phyloP scores from a whole-genome alignment of 139 green algal genomes.

The Gonium pectorale region DNA sequence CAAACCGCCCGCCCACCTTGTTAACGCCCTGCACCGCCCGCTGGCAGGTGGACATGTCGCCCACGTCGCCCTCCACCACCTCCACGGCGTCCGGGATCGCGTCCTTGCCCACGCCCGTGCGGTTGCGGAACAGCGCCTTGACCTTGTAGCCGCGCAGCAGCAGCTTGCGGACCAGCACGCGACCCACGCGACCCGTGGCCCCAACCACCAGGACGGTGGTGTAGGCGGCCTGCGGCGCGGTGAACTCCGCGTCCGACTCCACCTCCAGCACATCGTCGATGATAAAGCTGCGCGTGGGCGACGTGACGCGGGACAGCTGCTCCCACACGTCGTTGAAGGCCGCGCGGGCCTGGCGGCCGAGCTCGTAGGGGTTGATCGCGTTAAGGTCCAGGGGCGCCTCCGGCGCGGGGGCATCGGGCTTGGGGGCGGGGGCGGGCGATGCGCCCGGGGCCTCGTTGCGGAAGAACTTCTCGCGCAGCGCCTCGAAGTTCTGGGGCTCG shows the following conservation, averaged over 20 bases:
- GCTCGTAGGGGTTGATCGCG: slow-evolving; percentile 80
- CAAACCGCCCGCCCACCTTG: slow-evolving; percentile 85
- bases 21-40: slow-evolving; percentile 85
- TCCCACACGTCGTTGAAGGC: slow-evolving; percentile 91
- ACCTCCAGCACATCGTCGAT: slow-evolving; percentile 48
- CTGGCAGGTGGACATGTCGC: slow-evolving; percentile 77
- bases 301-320: slow-evolving; percentile 64
- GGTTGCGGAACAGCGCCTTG: slow-evolving; percentile 77
- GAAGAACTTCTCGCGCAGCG: slow-evolving; percentile 30
- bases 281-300: slow-evolving; percentile 53
- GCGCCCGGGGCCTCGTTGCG: slow-evolving; percentile 19
- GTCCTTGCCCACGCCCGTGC: slow-evolving; percentile 42
- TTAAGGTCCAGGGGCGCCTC: slow-evolving; percentile 40
- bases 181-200: slow-evolving; percentile 91
- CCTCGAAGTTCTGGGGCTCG: slow-evolving; percentile 36
- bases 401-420: too few relatives aligned
- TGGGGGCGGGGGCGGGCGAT: too few relatives aligned
- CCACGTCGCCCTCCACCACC: slow-evolving; percentile 90
- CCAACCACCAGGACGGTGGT: slow-evolving; percentile 97
- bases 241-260: slow-evolving; percentile 67
- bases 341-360: slow-evolving; percentile 81
- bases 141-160: slow-evolving; percentile 96
- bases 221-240: slow-evolving; percentile 74
- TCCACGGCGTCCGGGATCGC: slow-evolving; percentile 84
- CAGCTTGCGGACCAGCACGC: slow-evolving; percentile 95